Percentiles rank a stretch among this genome's conserved stretches.
Evolutionary conservation across 2,329 filamentous ascomycete genomes (phyloP).

Genomic region (Botrytis aclada): DNA sequence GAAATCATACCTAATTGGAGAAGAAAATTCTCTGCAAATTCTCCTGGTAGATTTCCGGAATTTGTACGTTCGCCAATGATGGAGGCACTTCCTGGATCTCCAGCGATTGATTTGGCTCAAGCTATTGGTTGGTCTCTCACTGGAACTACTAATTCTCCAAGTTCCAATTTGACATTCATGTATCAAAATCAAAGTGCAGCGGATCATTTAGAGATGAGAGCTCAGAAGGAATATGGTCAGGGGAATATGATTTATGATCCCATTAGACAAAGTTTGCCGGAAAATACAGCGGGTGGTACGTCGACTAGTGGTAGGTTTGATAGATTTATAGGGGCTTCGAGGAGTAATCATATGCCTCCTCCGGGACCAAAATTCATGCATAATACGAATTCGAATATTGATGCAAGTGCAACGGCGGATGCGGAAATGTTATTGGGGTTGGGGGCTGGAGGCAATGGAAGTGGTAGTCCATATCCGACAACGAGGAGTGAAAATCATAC

Average conservation of each 20-base stretch:
- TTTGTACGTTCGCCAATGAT: constrained; percentile 44
- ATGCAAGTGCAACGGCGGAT: constrained; percentile 43
- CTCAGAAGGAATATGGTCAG: constrained; percentile 44
- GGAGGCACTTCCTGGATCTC: constrained; percentile 45
- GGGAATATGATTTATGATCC: constrained; percentile 61
- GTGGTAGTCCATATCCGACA: constrained; percentile 32
- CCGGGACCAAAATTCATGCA: constrained; percentile 38
- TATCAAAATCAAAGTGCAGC: constrained; percentile 46
- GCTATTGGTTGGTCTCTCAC: constrained; percentile 85
- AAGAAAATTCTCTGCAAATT: constrained; percentile 29
- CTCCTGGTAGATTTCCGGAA: constrained; percentile 27
- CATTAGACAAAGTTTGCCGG: constrained; percentile 54
- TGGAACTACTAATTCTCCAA: constrained; percentile 81
- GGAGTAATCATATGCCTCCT: constrained; percentile 35
- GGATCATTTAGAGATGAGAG: constrained; percentile 24
- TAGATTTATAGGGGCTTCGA: constrained; percentile 41
- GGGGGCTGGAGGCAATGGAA: constrained; percentile 42
- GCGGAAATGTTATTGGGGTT: constrained; percentile 49
- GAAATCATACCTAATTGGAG: constrained; percentile 41
- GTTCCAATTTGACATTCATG: constrained; percentile 76
- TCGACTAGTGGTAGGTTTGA: constrained; percentile 40
- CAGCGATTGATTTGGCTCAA: constrained; percentile 44
- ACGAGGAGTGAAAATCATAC: constrained; percentile 21
- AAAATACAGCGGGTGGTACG: constrained; percentile 43
- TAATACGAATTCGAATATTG: constrained; percentile 29